A percentile compares a stretch with the other conserved stretches of the same genome.
phyloP scores from a whole-genome alignment of 2,329 filamentous ascomycete genomes.

The Aspergillus clavatus region DNA sequence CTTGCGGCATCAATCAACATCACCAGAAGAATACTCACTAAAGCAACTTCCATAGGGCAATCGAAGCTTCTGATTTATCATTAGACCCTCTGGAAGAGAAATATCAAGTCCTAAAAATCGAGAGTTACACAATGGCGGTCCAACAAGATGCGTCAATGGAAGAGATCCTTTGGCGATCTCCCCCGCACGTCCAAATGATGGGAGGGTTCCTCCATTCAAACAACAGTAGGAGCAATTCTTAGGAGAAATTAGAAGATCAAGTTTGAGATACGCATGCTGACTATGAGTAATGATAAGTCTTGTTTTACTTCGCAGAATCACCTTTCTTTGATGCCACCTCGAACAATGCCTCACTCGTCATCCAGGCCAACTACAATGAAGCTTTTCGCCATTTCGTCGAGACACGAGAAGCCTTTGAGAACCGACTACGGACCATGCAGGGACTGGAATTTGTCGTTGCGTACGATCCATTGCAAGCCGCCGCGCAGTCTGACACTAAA shows the following conservation, averaged over 20 bases:
- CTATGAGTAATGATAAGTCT: conserved; percentile 38
- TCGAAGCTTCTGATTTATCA: too few relatives aligned
- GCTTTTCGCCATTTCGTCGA: conserved; percentile 48
- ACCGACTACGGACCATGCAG: conserved; percentile 48
- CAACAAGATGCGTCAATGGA: conserved; percentile 37
- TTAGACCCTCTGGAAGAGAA: too few relatives aligned
- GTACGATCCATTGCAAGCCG: conserved; percentile 51
- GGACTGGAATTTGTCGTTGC: conserved; percentile 58
- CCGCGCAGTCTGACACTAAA: conserved; percentile 37
- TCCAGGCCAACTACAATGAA: conserved; percentile 48
- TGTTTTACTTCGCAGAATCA: conserved; percentile 59
- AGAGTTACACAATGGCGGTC: conserved; percentile 30
- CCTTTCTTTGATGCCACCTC: conserved; percentile 60
- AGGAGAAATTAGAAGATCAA: neutral
- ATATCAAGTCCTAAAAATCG: too few relatives aligned
- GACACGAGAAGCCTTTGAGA: conserved; percentile 55
- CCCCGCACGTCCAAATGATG: conserved; percentile 44
- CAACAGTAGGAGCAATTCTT: conserved; percentile 32
- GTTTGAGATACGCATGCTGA: neutral
- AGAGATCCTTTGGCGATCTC: conserved; percentile 44
- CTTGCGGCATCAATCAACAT: neutral
- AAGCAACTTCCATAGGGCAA: too few relatives aligned
- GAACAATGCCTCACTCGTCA: conserved; percentile 55
- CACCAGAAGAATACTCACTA: neutral
- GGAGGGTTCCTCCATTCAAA: conserved; percentile 43